Evolutionary conservation across 2,329 filamentous ascomycete species (phyloP).

Genomic region (Ilyonectria mors-panacis): DNA sequence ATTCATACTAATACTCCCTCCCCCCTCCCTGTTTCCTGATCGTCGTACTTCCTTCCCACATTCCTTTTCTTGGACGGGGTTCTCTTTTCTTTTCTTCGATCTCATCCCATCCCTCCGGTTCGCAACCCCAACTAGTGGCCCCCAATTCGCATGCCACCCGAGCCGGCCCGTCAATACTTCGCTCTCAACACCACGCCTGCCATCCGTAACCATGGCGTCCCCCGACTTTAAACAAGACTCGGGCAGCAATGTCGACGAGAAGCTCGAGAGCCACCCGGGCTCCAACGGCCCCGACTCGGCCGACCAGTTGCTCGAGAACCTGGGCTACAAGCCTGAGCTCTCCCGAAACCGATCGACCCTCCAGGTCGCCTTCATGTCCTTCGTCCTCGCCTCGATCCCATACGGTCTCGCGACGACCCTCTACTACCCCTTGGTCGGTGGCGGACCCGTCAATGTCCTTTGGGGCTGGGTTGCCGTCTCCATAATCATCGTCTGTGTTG

Average conservation of each 20-base stretch:
- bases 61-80: slow-evolving; percentile 6
- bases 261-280: slow-evolving; percentile 46
- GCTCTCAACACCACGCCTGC: background rate
- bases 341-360: slow-evolving; percentile 75
- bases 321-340: slow-evolving; percentile 78
- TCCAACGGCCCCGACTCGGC: slow-evolving; percentile 59
- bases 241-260: slow-evolving; percentile 44
- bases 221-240: slow-evolving; percentile 44
- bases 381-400: slow-evolving; percentile 81
- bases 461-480: slow-evolving; percentile 81
- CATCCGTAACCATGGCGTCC: slow-evolving; percentile 30
- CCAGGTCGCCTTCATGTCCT: slow-evolving; percentile 83
- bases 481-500: slow-evolving; percentile 79
- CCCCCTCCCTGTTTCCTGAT: slow-evolving; percentile 14
- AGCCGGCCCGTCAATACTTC: slow-evolving; percentile 1
- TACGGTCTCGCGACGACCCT: slow-evolving; percentile 81
- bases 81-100: slow-evolving; percentile 30
- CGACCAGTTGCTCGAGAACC: slow-evolving; percentile 73
- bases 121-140: slow-evolving; percentile 1
- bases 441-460: slow-evolving; percentile 78
- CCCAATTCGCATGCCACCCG: slow-evolving; percentile 1
- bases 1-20: slow-evolving; percentile 19
- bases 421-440: slow-evolving; percentile 76
- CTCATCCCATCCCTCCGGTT: slow-evolving; percentile 10
- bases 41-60: slow-evolving; percentile 8